phyloP scores from a whole-genome alignment of 345 rosid species.

The Camelina neglecta region DNA sequence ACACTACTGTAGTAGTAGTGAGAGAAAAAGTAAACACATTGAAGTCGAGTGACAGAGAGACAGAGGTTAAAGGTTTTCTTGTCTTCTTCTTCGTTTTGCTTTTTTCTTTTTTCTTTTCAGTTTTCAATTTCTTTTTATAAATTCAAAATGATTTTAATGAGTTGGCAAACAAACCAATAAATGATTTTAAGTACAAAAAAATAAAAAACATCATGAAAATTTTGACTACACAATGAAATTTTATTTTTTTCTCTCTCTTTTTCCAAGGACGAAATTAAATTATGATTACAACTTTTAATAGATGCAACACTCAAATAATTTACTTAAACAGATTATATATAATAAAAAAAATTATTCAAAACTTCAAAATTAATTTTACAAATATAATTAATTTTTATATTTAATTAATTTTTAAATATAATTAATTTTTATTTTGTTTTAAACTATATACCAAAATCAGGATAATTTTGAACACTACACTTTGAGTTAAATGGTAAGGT shows the following conservation, averaged over 20 bases:
- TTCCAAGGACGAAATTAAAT: neutral
- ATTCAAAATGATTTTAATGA: neutral
- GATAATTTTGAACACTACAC: too few relatives aligned
- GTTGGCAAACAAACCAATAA: neutral
- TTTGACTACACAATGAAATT: neutral
- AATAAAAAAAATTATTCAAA: too few relatives aligned
- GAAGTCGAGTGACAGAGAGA: slow-evolving; percentile 1
- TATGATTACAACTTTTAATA: too few relatives aligned
- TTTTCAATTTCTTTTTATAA: neutral
- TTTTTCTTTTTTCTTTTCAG: neutral
- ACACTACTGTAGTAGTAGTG: neutral
- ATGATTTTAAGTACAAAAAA: neutral
- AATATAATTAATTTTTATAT: too few relatives aligned
- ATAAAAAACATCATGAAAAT: neutral
- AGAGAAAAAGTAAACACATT: slow-evolving; percentile 9
- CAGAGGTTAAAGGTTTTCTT: neutral
- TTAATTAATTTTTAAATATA: too few relatives aligned
- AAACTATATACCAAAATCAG: too few relatives aligned
- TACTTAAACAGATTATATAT: too few relatives aligned
- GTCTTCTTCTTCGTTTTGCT: slow-evolving; percentile 35
- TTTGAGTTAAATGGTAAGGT: neutral
- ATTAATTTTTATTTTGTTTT: too few relatives aligned
- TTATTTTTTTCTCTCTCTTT: too few relatives aligned
- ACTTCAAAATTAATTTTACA: too few relatives aligned
- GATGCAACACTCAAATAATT: too few relatives aligned